Base-by-base conservation (phyloP, 306 rosid species). In the Glycine latifolia region DNA sequence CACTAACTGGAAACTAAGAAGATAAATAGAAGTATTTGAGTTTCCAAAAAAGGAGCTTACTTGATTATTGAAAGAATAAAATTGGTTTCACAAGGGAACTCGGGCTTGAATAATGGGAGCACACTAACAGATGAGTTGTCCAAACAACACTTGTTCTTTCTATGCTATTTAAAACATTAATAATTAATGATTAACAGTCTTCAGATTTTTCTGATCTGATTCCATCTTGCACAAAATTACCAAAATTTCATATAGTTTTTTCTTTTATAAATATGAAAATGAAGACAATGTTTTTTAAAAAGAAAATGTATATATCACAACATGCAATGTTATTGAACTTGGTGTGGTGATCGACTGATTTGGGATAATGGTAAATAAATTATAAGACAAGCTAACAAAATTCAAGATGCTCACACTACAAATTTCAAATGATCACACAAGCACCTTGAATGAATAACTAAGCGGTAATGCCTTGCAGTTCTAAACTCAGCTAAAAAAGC, bases 1-100 rank as follows among this genome's bases (percentile, higher is more conserved):
- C 65, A 49, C 13, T 39, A 13, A 15, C 55, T 48, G 37, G 53
- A 65, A 83, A 54, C 35, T 63, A n/a, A 26, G 26, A 86, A 83
- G 33, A 46, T 3, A 31, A 12, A 55, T 62, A 2, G 47, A 75
- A 56, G 16, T 48, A 2, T 48, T 47, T 15, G 12, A 15, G 7
- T 39, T 55, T 44, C 3, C 2, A 2, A 67, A 37, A 37, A 46
- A 61, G 48, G 55, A 33, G 43, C 41, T 59, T 53, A 50, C 70
- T 73, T 86, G 75, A 62, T 78, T 14, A 37, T 53, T 16, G 59
- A 75, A 63, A 13, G 84, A 31, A 4, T 48, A 75, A 26, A 44
- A 60, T 5, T 66, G 35, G 26, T 4, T 60, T 60, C n/a, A 60
- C 41, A 26, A 43, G 47, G 52, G 60, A 50, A 55, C 58, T 8